A percentile compares a stretch with the other conserved stretches of the same genome.
These are phyloP conservation scores for Lentinus tigrinus DNA, from an alignment of 768 basidiomycete species.

Conservation along the genomic window DNA sequence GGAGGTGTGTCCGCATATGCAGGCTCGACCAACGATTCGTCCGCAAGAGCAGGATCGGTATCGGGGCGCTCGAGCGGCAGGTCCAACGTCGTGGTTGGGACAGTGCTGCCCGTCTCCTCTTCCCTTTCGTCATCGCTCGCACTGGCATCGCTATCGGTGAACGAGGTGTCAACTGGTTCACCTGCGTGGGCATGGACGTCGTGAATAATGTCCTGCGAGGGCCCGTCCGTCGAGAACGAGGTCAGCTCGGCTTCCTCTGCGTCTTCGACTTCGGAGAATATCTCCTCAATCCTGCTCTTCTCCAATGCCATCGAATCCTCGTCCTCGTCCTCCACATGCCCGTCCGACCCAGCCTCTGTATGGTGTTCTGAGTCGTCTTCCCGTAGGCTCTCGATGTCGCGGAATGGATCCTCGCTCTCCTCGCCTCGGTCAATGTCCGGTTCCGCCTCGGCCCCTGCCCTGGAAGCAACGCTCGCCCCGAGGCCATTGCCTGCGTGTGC, in stretches of 20 bases:
- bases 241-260: conserved; percentile 67
- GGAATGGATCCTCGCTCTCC: conserved; percentile 86
- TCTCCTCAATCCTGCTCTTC: conserved; percentile 46
- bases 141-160: conserved; percentile 42
- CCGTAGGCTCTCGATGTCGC: conserved; percentile 83
- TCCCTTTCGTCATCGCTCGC: conserved; percentile 33
- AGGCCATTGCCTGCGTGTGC: conserved; percentile 20
- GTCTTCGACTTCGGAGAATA: conserved; percentile 48
- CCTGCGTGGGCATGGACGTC: conserved; percentile 33
- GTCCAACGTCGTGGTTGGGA: conserved; percentile 21
- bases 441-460: neutral
- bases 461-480: neutral
- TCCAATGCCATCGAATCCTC: conserved; percentile 16
- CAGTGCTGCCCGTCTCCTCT: conserved; percentile 21
- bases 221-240: conserved; percentile 71
- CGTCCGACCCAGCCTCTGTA: neutral
- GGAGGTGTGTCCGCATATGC: conserved; percentile 26
- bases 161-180: conserved; percentile 17
- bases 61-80: conserved; percentile 1
- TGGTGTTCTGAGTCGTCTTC: conserved; percentile 38
- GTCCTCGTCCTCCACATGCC: conserved; percentile 9
- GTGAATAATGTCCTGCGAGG: conserved; percentile 52
- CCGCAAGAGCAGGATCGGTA: neutral
- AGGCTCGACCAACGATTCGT: conserved; percentile 15
- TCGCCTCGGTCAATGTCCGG: conserved; percentile 38